Evolutionary conservation across 768 basidiomycete genomes (phyloP).

Genomic region (Tulasnella sp.): DNA sequence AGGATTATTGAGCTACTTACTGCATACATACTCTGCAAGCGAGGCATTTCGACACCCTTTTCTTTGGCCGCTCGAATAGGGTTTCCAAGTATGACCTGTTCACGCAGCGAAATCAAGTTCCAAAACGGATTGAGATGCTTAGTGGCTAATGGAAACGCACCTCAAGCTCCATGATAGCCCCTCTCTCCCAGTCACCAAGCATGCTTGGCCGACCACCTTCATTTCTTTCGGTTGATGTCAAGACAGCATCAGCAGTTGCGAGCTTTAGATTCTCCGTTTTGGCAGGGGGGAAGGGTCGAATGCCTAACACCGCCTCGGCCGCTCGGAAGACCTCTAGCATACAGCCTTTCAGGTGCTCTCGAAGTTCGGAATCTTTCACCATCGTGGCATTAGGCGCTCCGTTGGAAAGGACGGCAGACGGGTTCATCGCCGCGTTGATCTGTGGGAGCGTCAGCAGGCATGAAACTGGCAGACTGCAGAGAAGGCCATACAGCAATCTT

Average conservation of each 20-base stretch:
- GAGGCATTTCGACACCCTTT: constrained; percentile 36
- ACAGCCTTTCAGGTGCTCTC: constrained; percentile 34
- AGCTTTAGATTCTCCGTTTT: constrained; percentile 29
- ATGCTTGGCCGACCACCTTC: constrained; percentile 36
- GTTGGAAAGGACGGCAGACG: constrained; percentile 35
- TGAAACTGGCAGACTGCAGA: neutral
- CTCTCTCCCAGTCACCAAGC: constrained; percentile 37
- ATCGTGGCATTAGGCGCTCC: constrained; percentile 36
- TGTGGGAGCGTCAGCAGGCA: constrained; percentile 1
- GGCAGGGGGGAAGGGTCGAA: constrained; percentile 30
- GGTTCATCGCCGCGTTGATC: constrained; percentile 38
- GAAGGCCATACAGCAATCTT: constrained; percentile 35
- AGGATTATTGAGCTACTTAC: constrained; percentile 3
- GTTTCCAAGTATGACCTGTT: no score
- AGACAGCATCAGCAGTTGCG: constrained; percentile 35
- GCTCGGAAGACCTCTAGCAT: constrained; percentile 37
- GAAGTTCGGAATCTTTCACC: constrained; percentile 34
- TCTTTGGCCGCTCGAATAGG: no score
- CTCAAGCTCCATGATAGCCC: constrained; percentile 36
- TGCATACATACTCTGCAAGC: constrained; percentile 37
- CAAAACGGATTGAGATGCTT: neutral
- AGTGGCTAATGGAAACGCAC: constrained; percentile 20
- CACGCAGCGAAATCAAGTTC: neutral
- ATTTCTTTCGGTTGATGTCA: constrained; percentile 34
- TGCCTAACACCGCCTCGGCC: constrained; percentile 34